Evolutionary conservation across 116 monocot species (phyloP), one percentile per base, ranked within the genome.

Genomic region (Iris pallida): DNA sequence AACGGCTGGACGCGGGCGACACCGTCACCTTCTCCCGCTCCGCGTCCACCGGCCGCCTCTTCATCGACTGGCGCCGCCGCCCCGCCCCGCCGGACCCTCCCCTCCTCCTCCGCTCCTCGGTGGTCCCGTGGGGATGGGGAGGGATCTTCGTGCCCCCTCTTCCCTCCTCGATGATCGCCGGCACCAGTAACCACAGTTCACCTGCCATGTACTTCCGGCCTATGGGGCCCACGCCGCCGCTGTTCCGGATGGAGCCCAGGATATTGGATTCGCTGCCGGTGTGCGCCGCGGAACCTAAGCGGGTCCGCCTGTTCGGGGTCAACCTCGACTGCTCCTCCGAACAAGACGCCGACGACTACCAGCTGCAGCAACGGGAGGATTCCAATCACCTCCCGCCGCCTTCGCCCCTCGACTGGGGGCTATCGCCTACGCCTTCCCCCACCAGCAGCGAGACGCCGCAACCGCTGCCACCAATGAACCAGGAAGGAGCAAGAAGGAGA

Each of bases 11-110:
- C 42, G 78, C 86, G 8, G 92, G 92, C 4, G 89, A 88, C 75
- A 86, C 86, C 9, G 84, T 89, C 67, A 78, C 86, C 61, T 89
- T 89, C 75, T 76, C 65, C 54, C 85, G 92, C n/a, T 75, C 75
- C 47, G 45, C 58, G 59, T 68, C 74, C 16, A 82, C 19, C 60
- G 85, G 76, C 57, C 81, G 78, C n/a, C 82, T 85, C 62, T 85
- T 88, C 77, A 89, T 90, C 65, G 93, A 83, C 63, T 84, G 84
- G 88, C 16, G 81, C 61, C 5, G 63, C 68, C 30, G 78, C 47
- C 4, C 67, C 75, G 81, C 75, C 11, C 45, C 46, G n/a, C 49
- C 13, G 20, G 15, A 65, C 40, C 78, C 71, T 6, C 69, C 75
- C 0, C 75, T 72, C 12, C 44, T 17, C 14, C n/a, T 59, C 43